Conservation (phyloP, 1,139 yeast species). For the Casaregolazyma suthepensis region DNA sequence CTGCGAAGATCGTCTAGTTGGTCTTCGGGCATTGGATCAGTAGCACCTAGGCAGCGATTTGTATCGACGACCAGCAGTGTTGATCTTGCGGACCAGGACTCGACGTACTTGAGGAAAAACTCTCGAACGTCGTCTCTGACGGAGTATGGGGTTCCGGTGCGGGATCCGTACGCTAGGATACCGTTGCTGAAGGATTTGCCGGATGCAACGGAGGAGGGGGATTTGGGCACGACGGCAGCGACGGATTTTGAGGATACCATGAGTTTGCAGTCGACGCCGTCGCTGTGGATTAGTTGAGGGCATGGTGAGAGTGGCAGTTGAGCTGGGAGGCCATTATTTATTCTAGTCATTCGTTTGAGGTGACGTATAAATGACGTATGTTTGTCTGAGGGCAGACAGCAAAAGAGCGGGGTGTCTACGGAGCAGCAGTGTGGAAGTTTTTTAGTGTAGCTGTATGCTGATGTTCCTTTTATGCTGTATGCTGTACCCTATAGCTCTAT, state of each 20-base stretch:
- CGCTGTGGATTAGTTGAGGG: slow-evolving; percentile 19
- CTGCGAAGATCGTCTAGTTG: not conserved
- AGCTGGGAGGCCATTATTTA: not conserved
- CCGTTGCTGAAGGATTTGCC: slow-evolving; percentile 8
- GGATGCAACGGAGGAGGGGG: slow-evolving; percentile 13
- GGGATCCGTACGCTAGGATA: slow-evolving; percentile 8
- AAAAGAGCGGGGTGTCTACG: no score
- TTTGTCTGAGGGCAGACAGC: not conserved
- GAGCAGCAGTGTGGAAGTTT: no score
- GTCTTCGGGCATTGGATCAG: not conserved
- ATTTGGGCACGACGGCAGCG: slow-evolving; percentile 15
- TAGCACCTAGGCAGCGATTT: slow-evolving; percentile 8
- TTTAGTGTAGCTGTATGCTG: no score
- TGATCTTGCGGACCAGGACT: slow-evolving; percentile 17
- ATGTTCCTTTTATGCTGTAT: no score
- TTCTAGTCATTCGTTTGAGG: not conserved
- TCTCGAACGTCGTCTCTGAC: slow-evolving; percentile 7
- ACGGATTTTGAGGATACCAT: slow-evolving; percentile 20
- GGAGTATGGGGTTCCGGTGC: not conserved
- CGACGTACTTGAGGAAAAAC: not conserved
- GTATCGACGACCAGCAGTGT: slow-evolving; percentile 16
- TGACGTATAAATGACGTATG: not conserved
- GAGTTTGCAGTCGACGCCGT: slow-evolving; percentile 20
- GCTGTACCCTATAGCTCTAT: no score
- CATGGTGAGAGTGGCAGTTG: not conserved